Evolutionary conservation across 2,329 filamentous ascomycete genomes (phyloP).

Genomic region (Exophiala sp.): DNA sequence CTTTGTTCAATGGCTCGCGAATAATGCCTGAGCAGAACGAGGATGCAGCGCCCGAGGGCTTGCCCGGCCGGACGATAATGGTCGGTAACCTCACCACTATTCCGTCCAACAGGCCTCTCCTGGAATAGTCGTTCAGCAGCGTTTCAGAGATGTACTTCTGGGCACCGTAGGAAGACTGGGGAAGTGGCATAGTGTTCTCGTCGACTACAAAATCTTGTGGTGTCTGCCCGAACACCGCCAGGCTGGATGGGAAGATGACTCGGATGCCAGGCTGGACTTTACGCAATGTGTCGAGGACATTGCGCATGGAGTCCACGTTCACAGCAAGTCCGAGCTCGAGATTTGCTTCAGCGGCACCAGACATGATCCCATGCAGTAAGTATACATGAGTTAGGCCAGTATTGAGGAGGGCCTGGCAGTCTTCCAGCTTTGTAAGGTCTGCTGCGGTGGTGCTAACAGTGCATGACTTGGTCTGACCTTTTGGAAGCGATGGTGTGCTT

Average conservation of each 20-base stretch:
- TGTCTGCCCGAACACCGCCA: constrained; percentile 60
- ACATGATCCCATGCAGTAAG: constrained; percentile 66
- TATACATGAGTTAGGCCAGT: too few relatives aligned
- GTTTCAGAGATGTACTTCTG: constrained; percentile 62
- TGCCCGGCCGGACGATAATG: constrained; percentile 58
- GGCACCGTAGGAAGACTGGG: constrained; percentile 60
- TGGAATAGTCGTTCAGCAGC: constrained; percentile 60
- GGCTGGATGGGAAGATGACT: constrained; percentile 59
- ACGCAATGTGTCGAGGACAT: constrained; percentile 52
- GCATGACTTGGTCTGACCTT: too few relatives aligned
- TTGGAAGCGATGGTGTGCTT: too few relatives aligned
- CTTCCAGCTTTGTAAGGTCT: too few relatives aligned
- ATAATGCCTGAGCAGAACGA: constrained; percentile 63
- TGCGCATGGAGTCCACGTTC: constrained; percentile 59
- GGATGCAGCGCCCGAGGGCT: constrained; percentile 58
- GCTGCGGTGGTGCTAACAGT: too few relatives aligned
- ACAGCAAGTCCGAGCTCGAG: constrained; percentile 56
- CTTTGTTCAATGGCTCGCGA: constrained; percentile 58
- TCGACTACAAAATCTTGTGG: constrained; percentile 48
- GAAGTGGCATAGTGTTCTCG: constrained; percentile 52
- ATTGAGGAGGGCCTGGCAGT: too few relatives aligned
- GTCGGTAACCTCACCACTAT: constrained; percentile 59
- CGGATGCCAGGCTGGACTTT: constrained; percentile 50
- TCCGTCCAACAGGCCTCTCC: constrained; percentile 56
- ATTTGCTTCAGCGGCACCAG: constrained; percentile 59